A percentile compares a stretch with the other conserved stretches of the same genome.
Evolutionary conservation across 1,284 basidiomycete species (phyloP).

Genomic region (Veloporphyrellus conicus): DNA sequence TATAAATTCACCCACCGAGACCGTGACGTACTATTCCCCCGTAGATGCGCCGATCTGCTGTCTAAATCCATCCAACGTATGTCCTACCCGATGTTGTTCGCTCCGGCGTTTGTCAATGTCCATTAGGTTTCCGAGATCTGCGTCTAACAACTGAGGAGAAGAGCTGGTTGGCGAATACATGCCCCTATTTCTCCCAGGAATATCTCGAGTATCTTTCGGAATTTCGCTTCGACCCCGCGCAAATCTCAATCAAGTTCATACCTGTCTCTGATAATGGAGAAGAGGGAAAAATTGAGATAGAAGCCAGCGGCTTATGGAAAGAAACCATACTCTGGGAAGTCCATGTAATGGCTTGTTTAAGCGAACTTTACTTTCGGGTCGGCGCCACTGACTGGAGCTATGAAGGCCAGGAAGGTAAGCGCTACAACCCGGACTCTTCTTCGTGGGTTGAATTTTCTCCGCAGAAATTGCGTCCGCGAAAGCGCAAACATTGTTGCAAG

Average conservation of each 20-base stretch:
- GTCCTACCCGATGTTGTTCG: neutral
- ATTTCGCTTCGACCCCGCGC: slow-evolving; percentile 78
- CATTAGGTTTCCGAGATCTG: slow-evolving; percentile 66
- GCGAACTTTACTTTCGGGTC: slow-evolving; percentile 70
- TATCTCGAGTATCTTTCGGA: slow-evolving; percentile 78
- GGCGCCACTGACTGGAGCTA: slow-evolving; percentile 82
- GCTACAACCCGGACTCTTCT: neutral
- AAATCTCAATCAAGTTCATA: slow-evolving; percentile 69
- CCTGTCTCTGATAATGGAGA: slow-evolving; percentile 49
- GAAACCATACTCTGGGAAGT: slow-evolving; percentile 97
- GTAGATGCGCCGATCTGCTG: slow-evolving; percentile 65
- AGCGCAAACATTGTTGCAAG: slow-evolving; percentile 60
- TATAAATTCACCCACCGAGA: slow-evolving; percentile 89
- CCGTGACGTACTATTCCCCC: slow-evolving; percentile 66
- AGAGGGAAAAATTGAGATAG: slow-evolving; percentile 71
- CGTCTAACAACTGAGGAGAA: slow-evolving; percentile 62
- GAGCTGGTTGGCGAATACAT: slow-evolving; percentile 62
- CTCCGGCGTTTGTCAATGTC: neutral
- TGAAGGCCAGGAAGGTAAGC: slow-evolving; percentile 70
- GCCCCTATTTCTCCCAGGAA: slow-evolving; percentile 69
- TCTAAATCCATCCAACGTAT: slow-evolving; percentile 62
- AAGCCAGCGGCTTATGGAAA: slow-evolving; percentile 75
- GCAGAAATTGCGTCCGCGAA: slow-evolving; percentile 68
- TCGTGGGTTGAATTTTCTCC: neutral
- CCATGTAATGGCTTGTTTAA: slow-evolving; percentile 85